Evolutionary conservation across 2,329 filamentous ascomycete genomes (phyloP).

Genomic region (Scopulariopsis brevicaulis): DNA sequence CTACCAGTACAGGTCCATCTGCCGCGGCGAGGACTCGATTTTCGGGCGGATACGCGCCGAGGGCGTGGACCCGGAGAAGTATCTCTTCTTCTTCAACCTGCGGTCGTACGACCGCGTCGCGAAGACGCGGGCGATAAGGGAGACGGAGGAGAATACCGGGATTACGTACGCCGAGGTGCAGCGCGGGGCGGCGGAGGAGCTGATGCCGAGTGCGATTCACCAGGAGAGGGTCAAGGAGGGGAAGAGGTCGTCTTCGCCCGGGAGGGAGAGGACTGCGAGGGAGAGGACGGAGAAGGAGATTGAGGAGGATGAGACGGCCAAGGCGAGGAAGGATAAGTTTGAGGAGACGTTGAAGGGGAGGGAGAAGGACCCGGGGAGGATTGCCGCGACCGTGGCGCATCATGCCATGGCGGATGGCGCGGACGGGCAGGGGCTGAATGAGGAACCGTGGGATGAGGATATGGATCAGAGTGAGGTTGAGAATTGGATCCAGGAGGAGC

Average conservation of each 20-base stretch:
- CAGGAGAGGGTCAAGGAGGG: slow-evolving; percentile 33
- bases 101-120: slow-evolving; percentile 88
- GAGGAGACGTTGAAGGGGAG: slow-evolving; percentile 31
- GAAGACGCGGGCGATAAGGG: slow-evolving; percentile 60
- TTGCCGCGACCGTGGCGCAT: slow-evolving; percentile 48
- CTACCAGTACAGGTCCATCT: slow-evolving; percentile 95
- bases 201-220: slow-evolving; percentile 68
- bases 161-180: slow-evolving; percentile 81
- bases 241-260: slow-evolving; percentile 31
- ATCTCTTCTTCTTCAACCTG: slow-evolving; percentile 92
- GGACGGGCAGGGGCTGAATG: slow-evolving; percentile 37
- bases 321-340: slow-evolving; percentile 39
- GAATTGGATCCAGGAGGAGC: slow-evolving; percentile 89
- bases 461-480: slow-evolving; percentile 63
- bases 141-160: slow-evolving; percentile 70
- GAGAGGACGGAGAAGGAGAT: slow-evolving; percentile 15
- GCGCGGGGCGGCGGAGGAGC: slow-evolving; percentile 75
- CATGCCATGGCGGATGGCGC: slow-evolving; percentile 62
- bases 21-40: slow-evolving; percentile 83
- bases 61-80: slow-evolving; percentile 64
- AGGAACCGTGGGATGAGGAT: slow-evolving; percentile 72
- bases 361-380: slow-evolving; percentile 22
- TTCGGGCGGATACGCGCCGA: slow-evolving; percentile 62
- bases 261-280: slow-evolving; percentile 14
- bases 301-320: slow-evolving; percentile 28